Evolutionary conservation across 2,329 filamentous ascomycete species (phyloP).

Genomic region (Leptographium lundbergii): DNA sequence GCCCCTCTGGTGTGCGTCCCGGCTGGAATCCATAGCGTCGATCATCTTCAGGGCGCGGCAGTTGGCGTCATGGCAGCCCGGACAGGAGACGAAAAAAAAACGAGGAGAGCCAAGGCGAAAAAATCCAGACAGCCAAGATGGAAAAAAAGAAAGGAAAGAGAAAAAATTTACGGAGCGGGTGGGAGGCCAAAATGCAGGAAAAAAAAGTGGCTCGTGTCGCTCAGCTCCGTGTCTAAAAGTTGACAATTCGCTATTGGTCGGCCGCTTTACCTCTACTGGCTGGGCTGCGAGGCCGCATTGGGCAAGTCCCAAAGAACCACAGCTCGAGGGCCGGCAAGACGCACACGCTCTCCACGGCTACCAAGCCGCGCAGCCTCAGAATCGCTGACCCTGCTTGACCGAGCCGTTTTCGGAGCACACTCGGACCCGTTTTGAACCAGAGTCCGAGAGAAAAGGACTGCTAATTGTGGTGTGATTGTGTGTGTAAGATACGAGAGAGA

Average conservation of each 20-base stretch:
- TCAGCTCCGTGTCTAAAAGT: neutral
- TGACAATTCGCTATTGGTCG: neutral
- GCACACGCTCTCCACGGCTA: too few relatives aligned
- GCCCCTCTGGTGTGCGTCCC: slow-evolving; percentile 1
- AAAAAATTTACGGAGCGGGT: neutral
- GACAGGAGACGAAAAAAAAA: neutral
- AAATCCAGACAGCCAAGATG: neutral
- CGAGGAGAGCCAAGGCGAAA: neutral
- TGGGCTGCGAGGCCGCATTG: neutral
- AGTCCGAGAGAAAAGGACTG: too few relatives aligned
- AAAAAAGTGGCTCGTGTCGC: neutral
- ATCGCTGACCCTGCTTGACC: too few relatives aligned
- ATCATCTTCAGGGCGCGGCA: neutral
- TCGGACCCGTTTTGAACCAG: too few relatives aligned
- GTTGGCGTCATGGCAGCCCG: neutral
- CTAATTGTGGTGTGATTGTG: too few relatives aligned
- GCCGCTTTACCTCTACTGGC: neutral
- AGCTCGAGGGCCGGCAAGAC: neutral
- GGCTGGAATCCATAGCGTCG: slow-evolving; percentile 1
- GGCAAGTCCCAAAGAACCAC: neutral
- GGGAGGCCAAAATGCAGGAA: neutral
- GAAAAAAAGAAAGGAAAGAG: neutral
- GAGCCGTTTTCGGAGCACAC: too few relatives aligned
- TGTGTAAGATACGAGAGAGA: too few relatives aligned
- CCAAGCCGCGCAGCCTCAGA: too few relatives aligned